A percentile compares a stretch with the other conserved stretches of the same genome.
phyloP scores from a whole-genome alignment of 768 basidiomycete genomes.

The Boletus subcaerulescens region DNA sequence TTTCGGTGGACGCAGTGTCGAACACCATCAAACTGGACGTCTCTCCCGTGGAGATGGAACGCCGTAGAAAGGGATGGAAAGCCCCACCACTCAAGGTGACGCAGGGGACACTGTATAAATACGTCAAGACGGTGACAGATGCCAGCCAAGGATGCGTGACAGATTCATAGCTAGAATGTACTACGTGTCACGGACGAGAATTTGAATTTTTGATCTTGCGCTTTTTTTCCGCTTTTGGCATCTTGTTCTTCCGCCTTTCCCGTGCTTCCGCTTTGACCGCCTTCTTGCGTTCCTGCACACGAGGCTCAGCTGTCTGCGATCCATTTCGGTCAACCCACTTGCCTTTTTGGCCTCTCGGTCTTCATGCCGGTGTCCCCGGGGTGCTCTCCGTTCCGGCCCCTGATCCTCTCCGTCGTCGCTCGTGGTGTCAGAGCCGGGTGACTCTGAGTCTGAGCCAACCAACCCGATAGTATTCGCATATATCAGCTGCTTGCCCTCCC shows the following conservation, averaged over 20 bases:
- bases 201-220: constrained; percentile 61
- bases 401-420: constrained; percentile 36
- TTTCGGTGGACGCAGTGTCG: constrained; percentile 83
- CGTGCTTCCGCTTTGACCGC: constrained; percentile 81
- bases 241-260: constrained; percentile 88
- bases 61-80: constrained; percentile 69
- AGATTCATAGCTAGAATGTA: constrained; percentile 57
- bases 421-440: constrained; percentile 23
- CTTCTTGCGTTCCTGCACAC: constrained; percentile 82
- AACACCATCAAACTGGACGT: constrained; percentile 82
- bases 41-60: constrained; percentile 73
- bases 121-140: constrained; percentile 82
- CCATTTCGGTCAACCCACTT: constrained; percentile 2
- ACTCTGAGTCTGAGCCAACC: constrained; percentile 40
- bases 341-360: constrained; percentile 92
- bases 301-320: constrained; percentile 7
- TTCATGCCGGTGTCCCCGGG: constrained; percentile 89
- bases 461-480: constrained; percentile 87
- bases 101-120: constrained; percentile 86
- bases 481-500: constrained; percentile 72
- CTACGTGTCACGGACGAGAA: constrained; percentile 23
- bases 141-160: constrained; percentile 93
- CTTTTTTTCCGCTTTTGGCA: constrained; percentile 96
- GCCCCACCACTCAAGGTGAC: constrained; percentile 82
- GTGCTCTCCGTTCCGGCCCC: constrained; percentile 47